Percentiles rank a stretch among this genome's conserved stretches.
Conservation (phyloP, 2,329 filamentous ascomycete genomes). For the Monilinia vaccinii-corymbosi region DNA sequence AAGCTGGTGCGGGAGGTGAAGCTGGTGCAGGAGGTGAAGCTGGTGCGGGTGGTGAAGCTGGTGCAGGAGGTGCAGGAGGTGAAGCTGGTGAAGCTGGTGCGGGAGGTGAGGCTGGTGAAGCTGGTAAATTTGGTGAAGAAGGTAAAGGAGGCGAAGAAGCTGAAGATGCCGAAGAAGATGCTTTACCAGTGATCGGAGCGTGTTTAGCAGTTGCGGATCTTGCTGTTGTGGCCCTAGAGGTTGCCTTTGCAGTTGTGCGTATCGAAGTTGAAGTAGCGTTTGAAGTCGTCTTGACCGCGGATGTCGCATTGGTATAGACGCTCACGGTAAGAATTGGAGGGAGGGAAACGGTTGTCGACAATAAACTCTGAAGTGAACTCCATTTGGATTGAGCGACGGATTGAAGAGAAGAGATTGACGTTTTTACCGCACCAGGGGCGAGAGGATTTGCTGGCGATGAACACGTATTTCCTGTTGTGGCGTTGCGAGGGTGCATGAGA, state of each 20-base stretch:
- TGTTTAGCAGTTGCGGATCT: neutral
- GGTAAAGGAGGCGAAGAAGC: too few relatives aligned
- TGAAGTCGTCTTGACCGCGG: neutral
- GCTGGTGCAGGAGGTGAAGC: too few relatives aligned
- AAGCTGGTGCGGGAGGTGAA: too few relatives aligned
- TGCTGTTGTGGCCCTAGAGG: too few relatives aligned
- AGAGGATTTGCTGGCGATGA: neutral
- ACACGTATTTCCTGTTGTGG: neutral
- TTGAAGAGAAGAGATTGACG: neutral
- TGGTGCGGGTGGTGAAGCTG: too few relatives aligned
- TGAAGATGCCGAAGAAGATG: neutral
- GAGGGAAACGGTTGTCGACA: neutral
- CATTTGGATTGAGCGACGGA: neutral
- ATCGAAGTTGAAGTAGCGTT: neutral
- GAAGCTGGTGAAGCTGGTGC: too few relatives aligned
- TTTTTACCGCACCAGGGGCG: neutral
- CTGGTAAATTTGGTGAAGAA: too few relatives aligned
- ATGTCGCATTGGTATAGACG: neutral
- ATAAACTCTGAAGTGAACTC: neutral
- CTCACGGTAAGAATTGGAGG: neutral
- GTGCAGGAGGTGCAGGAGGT: too few relatives aligned
- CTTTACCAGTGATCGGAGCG: neutral
- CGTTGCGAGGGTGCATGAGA: neutral
- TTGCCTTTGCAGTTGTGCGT: neutral
- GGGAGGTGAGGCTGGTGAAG: too few relatives aligned